Conservation (phyloP, 2,329 filamentous ascomycete species). For the Clonostachys rhizophaga region DNA sequence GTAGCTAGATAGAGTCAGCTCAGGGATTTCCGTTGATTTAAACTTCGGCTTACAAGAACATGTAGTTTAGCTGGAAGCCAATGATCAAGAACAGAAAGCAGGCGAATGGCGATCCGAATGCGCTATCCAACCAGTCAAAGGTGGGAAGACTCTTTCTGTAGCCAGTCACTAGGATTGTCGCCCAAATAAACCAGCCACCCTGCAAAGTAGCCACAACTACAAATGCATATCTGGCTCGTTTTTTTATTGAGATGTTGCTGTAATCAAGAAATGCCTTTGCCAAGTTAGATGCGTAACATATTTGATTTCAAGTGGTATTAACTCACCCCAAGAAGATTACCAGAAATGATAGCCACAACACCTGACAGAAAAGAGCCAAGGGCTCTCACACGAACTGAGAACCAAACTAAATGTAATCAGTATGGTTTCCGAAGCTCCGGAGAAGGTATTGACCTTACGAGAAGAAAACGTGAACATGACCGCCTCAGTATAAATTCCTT, state of each 20-base stretch:
- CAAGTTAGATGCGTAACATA: no score
- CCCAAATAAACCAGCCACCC: conserved; percentile 67
- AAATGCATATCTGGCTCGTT: conserved; percentile 48
- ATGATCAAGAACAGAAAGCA: conserved; percentile 60
- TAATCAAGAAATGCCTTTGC: conserved; percentile 44
- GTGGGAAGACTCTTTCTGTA: conserved; percentile 48
- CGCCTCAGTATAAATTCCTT: background rate
- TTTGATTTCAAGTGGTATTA: no score
- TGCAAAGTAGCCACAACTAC: conserved; percentile 45
- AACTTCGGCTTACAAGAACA: conserved; percentile 31
- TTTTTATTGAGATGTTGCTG: conserved; percentile 41
- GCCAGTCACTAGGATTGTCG: conserved; percentile 55
- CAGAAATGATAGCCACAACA: conserved; percentile 55
- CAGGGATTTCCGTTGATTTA: no score
- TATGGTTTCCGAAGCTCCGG: no score
- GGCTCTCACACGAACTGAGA: conserved; percentile 22
- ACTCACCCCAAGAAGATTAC: conserved; percentile 53
- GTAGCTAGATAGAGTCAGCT: conserved; percentile 34
- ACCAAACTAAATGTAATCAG: conserved; percentile 9
- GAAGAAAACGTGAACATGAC: conserved; percentile 42
- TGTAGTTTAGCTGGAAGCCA: conserved; percentile 69
- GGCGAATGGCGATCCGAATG: conserved; percentile 60
- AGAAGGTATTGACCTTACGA: background rate
- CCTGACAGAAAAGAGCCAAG: conserved; percentile 62
- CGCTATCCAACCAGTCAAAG: conserved; percentile 58